Evolutionary conservation across 495 filamentous ascomycete species (phyloP).

Genomic region (Lasiosphaeris hirsuta): DNA sequence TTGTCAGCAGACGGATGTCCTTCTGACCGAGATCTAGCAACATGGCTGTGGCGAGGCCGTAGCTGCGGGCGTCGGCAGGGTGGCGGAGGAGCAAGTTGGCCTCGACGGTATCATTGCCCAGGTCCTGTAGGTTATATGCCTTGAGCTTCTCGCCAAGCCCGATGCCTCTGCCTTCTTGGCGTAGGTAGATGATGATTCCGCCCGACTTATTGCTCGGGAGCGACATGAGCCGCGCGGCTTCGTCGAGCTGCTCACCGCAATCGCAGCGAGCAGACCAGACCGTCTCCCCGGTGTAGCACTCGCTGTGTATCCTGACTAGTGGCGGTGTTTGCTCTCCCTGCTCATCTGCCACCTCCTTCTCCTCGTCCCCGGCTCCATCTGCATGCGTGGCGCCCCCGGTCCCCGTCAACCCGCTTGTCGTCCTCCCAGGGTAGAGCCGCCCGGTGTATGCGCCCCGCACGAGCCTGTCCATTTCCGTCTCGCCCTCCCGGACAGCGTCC

Average conservation of each 20-base stretch:
- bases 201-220: constrained; percentile 63
- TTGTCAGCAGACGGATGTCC: constrained; percentile 85
- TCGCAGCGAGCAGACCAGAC: constrained; percentile 97
- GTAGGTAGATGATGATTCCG: constrained; percentile 90
- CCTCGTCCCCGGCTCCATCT: neutral
- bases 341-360: neutral
- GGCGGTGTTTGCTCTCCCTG: constrained; percentile 42
- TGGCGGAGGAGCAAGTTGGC: constrained; percentile 89
- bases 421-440: constrained; percentile 79
- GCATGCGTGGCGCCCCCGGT: too few relatives aligned
- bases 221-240: constrained; percentile 92
- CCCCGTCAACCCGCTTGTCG: constrained; percentile 54
- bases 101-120: constrained; percentile 93
- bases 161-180: constrained; percentile 95
- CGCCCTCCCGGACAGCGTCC: constrained; percentile 75
- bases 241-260: constrained; percentile 96
- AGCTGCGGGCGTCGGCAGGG: constrained; percentile 90
- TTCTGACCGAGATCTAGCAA: constrained; percentile 75
- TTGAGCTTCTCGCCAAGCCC: constrained; percentile 94
- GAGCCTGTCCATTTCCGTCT: constrained; percentile 95
- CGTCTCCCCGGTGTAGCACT: constrained; percentile 98
- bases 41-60: constrained; percentile 93
- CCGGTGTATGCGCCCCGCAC: constrained; percentile 91
- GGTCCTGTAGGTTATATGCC: constrained; percentile 95
- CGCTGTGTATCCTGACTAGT: constrained; percentile 90